Percentiles rank a stretch among this genome's conserved stretches.
phyloP scores from a whole-genome alignment of 768 basidiomycete species.

The Agrocybe chaxingu region DNA sequence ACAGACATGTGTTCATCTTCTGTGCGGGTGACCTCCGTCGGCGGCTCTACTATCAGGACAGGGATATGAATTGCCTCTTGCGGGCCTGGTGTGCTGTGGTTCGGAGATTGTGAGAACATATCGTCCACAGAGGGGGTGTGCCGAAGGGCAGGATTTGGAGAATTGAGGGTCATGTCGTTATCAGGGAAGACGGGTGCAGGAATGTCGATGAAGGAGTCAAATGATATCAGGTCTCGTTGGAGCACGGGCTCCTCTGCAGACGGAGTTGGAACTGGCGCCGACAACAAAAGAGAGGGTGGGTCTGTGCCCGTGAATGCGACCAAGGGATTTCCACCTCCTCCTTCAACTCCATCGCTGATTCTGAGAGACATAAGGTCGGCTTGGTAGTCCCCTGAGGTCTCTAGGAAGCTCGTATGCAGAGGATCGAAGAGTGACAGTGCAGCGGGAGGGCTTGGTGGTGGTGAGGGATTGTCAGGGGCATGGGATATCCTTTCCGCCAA shows the following conservation, averaged over 20 bases:
- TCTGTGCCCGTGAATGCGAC: not conserved
- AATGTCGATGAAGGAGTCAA: constrained; percentile 36
- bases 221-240: constrained; percentile 19
- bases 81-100: not conserved
- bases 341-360: constrained; percentile 7
- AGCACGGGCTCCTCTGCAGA: not conserved
- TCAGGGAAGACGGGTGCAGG: not conserved
- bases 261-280: constrained; percentile 2
- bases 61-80: constrained; percentile 1
- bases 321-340: constrained; percentile 1
- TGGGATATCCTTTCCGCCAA: constrained; percentile 64
- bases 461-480: constrained; percentile 76
- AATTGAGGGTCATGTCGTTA: not conserved
- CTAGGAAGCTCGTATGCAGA: constrained; percentile 15
- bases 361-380: constrained; percentile 19
- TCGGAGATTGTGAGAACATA: constrained; percentile 16
- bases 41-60: not conserved
- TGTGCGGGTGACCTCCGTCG: not conserved
- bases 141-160: not conserved
- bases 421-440: constrained; percentile 22
- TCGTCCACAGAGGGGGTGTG: constrained; percentile 16
- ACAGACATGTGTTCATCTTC: not conserved
- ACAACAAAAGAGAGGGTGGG: constrained; percentile 1
- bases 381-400: constrained; percentile 18
- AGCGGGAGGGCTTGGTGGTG: constrained; percentile 36